Percentiles rank a stretch among this genome's conserved stretches.
phyloP scores from a whole-genome alignment of 192 early-diverging fungal genomes.

The Chytriomyces sp. region DNA sequence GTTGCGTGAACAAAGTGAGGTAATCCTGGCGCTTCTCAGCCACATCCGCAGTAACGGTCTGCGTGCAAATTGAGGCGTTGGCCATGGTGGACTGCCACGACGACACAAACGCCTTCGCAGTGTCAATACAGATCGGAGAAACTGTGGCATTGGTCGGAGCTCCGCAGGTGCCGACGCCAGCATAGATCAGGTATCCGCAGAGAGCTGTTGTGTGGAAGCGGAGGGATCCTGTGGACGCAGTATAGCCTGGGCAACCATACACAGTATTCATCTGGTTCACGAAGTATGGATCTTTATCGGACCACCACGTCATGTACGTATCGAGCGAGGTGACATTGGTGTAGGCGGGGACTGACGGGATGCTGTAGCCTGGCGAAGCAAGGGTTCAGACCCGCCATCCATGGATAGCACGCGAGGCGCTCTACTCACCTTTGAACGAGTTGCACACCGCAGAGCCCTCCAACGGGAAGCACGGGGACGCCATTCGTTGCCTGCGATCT shows the following conservation, averaged over 20 bases:
- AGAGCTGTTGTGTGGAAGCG: slow-evolving; percentile 28
- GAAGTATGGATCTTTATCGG: slow-evolving; percentile 29
- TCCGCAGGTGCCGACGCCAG: neutral
- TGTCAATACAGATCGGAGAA: neutral
- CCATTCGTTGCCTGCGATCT: too few relatives aligned
- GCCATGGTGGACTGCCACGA: slow-evolving; percentile 8
- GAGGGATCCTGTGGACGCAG: slow-evolving; percentile 2
- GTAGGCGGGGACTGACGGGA: too few relatives aligned
- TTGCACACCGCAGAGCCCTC: too few relatives aligned
- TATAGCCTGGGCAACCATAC: slow-evolving; percentile 34
- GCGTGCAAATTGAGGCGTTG: slow-evolving; percentile 1
- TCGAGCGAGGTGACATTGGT: slow-evolving; percentile 35
- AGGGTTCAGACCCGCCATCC: too few relatives aligned
- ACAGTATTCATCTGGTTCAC: slow-evolving; percentile 11
- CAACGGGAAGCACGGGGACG: too few relatives aligned
- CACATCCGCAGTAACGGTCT: neutral
- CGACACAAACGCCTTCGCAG: slow-evolving; percentile 4
- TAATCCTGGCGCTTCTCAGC: neutral
- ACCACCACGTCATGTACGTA: slow-evolving; percentile 25
- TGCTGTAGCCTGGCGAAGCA: too few relatives aligned
- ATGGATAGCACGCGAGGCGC: too few relatives aligned
- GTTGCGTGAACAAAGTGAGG: slow-evolving; percentile 8
- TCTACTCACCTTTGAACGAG: too few relatives aligned
- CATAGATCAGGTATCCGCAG: slow-evolving; percentile 9
- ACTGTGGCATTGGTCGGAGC: neutral